These are phyloP conservation scores for Boeremia exigua DNA, from an alignment of 2,329 filamentous ascomycete species.

Conservation along the genomic window DNA sequence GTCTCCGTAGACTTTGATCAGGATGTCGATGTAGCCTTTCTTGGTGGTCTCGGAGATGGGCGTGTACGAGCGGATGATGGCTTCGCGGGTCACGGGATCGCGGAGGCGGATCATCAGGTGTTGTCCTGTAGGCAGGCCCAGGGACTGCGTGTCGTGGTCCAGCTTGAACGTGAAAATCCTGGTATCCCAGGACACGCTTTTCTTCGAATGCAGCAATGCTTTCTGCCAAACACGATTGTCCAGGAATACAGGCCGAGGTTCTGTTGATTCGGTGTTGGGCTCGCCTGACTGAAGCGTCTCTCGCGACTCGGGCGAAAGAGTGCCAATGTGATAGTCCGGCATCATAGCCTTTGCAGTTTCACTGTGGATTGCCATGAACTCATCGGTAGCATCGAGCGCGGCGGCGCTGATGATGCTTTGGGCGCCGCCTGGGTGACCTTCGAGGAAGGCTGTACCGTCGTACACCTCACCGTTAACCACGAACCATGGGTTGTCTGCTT, in stretches of 20 bases:
- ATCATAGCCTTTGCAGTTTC: constrained; percentile 94
- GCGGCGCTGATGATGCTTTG: constrained; percentile 83
- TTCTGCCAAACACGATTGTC: constrained; percentile 76
- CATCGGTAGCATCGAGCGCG: constrained; percentile 82
- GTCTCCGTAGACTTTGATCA: constrained; percentile 83
- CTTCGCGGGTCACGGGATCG: constrained; percentile 72
- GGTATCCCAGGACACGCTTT: constrained; percentile 75
- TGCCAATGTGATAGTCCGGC: constrained; percentile 82
- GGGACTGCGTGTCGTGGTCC: constrained; percentile 69
- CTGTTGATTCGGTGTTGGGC: constrained; percentile 50
- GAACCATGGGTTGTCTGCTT: constrained; percentile 77
- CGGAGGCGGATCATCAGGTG: constrained; percentile 84
- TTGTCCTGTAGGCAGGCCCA: constrained; percentile 83
- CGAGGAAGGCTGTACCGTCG: constrained; percentile 79
- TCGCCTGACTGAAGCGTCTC: constrained; percentile 59
- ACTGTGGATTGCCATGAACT: constrained; percentile 91
- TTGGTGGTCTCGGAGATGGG: constrained; percentile 72
- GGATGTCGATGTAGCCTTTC: constrained; percentile 71
- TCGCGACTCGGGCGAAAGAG: constrained; percentile 67
- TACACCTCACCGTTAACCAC: constrained; percentile 89
- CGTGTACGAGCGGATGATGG: constrained; percentile 86
- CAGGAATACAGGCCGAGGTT: constrained; percentile 69
- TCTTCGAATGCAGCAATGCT: constrained; percentile 71
- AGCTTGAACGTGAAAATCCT: constrained; percentile 82
- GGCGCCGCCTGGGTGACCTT: constrained; percentile 84